Evolutionary conservation across 805 yeast genomes (phyloP).

Genomic region (Saturnispora sekii): DNA sequence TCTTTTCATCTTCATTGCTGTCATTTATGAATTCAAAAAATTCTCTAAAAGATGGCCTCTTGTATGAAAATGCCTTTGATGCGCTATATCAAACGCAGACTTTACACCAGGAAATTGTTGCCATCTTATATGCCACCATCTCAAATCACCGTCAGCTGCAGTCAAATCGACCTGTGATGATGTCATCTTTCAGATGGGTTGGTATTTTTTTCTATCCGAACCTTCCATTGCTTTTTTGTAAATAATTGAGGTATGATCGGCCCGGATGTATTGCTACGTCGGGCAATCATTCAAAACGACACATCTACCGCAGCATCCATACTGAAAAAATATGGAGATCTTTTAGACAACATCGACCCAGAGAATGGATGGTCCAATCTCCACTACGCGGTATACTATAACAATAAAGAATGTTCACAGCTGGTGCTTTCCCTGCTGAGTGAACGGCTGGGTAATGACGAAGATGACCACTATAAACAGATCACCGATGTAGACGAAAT

Average conservation of each 20-base stretch:
- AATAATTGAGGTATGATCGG: slow-evolving; percentile 36
- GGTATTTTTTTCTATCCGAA: too few relatives aligned
- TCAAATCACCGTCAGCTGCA: too few relatives aligned
- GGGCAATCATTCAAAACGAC: slow-evolving; percentile 56
- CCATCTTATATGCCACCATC: too few relatives aligned
- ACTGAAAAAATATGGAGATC: slow-evolving; percentile 56
- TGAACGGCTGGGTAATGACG: slow-evolving; percentile 6
- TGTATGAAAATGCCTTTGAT: too few relatives aligned
- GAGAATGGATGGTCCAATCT: slow-evolving; percentile 72
- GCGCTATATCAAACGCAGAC: too few relatives aligned
- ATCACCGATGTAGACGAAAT: slow-evolving; percentile 28
- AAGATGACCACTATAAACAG: slow-evolving; percentile 16
- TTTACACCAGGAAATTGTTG: too few relatives aligned
- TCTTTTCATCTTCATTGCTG: too few relatives aligned
- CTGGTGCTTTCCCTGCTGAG: slow-evolving; percentile 16
- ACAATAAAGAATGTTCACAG: slow-evolving; percentile 49
- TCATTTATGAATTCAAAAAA: too few relatives aligned
- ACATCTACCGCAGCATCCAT: slow-evolving; percentile 54
- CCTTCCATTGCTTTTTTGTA: neutral
- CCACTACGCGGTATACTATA: slow-evolving; percentile 72
- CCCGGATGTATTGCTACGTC: slow-evolving; percentile 56
- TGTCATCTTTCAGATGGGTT: too few relatives aligned
- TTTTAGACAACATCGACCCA: slow-evolving; percentile 61
- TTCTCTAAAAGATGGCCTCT: too few relatives aligned
- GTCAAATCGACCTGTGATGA: too few relatives aligned